These are phyloP conservation scores for Tremella mesenterica DNA, from an alignment of 768 basidiomycete species.

Conservation along the genomic window DNA sequence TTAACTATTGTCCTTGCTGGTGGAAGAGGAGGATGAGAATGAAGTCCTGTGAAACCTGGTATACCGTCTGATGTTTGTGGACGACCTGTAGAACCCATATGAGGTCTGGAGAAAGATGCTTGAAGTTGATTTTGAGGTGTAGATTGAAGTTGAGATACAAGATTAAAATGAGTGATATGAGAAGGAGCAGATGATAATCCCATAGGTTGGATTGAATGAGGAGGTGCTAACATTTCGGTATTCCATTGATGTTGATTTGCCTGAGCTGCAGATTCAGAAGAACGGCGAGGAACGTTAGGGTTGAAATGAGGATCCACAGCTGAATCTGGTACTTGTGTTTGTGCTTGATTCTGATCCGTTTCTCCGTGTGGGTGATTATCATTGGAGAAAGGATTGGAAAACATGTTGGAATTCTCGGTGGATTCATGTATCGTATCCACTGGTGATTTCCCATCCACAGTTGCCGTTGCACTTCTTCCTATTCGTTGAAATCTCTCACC, in stretches of 20 bases:
- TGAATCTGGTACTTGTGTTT: too few species aligned
- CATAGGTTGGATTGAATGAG: neutral
- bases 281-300: slow-evolving; percentile 16
- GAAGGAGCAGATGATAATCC: slow-evolving; percentile 17
- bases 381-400: slow-evolving; percentile 27
- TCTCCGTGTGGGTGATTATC: slow-evolving; percentile 7
- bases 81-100: slow-evolving; percentile 7
- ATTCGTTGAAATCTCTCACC: slow-evolving; percentile 1
- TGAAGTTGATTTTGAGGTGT: neutral
- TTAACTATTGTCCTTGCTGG: slow-evolving; percentile 8
- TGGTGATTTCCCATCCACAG: slow-evolving; percentile 1
- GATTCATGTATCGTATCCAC: slow-evolving; percentile 20
- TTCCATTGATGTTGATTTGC: slow-evolving; percentile 7
- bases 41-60: slow-evolving; percentile 16
- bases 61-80: slow-evolving; percentile 38
- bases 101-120: neutral
- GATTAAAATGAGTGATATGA: slow-evolving; percentile 5
- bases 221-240: neutral
- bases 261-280: slow-evolving; percentile 24
- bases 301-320: slow-evolving; percentile 24
- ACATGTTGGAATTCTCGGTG: slow-evolving; percentile 11
- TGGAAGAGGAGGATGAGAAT: slow-evolving; percentile 1
- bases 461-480: neutral
- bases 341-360: neutral
- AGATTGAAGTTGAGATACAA: slow-evolving; percentile 4